Evolutionary conservation across 768 basidiomycete genomes (phyloP), one percentile per base, ranked within the genome.

Genomic region (Epithele typhae): DNA sequence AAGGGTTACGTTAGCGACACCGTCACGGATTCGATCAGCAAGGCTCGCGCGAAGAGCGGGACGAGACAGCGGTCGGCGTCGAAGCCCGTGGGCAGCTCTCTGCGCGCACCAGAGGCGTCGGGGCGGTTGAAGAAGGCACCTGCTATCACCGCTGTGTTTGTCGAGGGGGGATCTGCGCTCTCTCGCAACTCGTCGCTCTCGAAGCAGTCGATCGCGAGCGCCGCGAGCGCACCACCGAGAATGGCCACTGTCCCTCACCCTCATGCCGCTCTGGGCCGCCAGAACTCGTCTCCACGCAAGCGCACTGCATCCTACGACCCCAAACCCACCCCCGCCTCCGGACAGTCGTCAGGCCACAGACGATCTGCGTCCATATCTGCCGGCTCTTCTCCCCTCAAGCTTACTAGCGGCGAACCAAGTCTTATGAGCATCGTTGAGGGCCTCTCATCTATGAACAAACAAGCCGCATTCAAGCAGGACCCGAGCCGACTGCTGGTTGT

Each of bases 361-460:
- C 53, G 54, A 21, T 48, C 42, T 0, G 25, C 25, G 1, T 58
- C 57, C 2, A 51, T 43, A 2, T 46, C 55, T 9, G 43, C 22
- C 8, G 8, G 7, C 1, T 23, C 49, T 1, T 39, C 56, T 5
- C 15, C 48, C 9, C 18, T 49, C 7, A 52, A 49, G 10, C 49
- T 46, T 9, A 23, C 40, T n/a, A 45, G 45, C 32, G 58, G 57
- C 18, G 54, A 53, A 25, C 46, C 56, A 33, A 82, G 75, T 35
- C 63, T 86, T 59, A 81, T 87, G 82, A 79, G 76, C 55, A 79
- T 87, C 52, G 79, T 87, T 8, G 82, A 85, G 56, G 75, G 70
- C 46, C 78, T 85, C 37, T 62, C 81, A 21, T 65, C 65, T 37
- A 55, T 64, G 45, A 72, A 73, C 42, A 68, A 45, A 43, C 58